Conservation (phyloP, 2,329 filamentous ascomycete species). For the Metarhizium humberi region DNA sequence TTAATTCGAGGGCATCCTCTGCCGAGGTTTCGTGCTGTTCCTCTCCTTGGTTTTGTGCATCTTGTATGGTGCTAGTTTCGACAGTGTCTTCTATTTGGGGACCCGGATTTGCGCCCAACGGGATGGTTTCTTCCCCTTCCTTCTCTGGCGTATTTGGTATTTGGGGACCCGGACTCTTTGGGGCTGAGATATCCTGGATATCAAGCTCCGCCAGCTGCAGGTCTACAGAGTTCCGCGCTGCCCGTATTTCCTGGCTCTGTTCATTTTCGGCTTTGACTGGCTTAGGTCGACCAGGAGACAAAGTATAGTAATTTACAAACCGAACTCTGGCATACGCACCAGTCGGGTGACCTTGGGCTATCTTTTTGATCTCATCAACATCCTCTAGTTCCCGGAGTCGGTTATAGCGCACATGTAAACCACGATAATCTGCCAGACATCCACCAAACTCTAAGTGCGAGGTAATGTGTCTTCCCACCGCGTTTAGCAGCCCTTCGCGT, state of each 20-base stretch:
- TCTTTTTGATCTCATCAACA: slow-evolving; percentile 42
- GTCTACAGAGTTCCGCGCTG: background rate
- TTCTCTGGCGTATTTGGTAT: slow-evolving; percentile 11
- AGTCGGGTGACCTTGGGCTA: slow-evolving; percentile 9
- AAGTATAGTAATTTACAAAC: slow-evolving; percentile 86
- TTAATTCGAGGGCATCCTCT: background rate
- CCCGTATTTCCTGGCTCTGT: background rate
- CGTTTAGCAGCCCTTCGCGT: slow-evolving; percentile 56
- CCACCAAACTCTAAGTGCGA: slow-evolving; percentile 79
- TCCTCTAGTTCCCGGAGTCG: slow-evolving; percentile 64
- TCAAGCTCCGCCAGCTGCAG: background rate
- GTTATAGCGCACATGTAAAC: slow-evolving; percentile 61
- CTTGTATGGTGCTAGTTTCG: background rate
- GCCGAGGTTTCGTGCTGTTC: background rate
- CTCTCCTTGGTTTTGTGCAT: background rate
- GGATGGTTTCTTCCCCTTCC: background rate
- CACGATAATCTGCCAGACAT: slow-evolving; percentile 66
- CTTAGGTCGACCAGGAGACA: slow-evolving; percentile 66
- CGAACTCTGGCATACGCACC: slow-evolving; percentile 46
- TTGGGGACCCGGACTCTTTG: background rate
- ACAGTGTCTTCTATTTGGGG: background rate
- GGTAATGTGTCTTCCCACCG: slow-evolving; percentile 63
- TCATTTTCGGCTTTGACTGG: slow-evolving; percentile 10
- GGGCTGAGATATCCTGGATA: background rate
- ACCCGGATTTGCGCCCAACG: background rate